Evolutionary conservation across 345 rosid species (phyloP), one percentile per base, ranked within the genome.

Genomic region (Brassica rapa): DNA sequence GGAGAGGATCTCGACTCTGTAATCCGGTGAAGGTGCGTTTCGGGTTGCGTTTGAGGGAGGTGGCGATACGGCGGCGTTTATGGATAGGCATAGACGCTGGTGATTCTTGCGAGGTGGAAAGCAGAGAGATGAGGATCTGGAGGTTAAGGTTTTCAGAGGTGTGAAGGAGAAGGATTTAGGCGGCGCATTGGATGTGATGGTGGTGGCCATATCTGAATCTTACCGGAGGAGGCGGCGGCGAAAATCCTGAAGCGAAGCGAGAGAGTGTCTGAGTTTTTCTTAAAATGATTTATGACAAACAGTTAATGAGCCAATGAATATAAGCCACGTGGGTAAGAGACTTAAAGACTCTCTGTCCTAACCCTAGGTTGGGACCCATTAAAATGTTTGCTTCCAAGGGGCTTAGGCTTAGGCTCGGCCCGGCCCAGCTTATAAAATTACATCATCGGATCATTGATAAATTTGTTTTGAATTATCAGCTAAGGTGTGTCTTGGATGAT

Each of bases 1-100:
- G 1, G 97, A 93, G 62, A 95, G 84, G 39, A 93, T 85, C 75
- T 86, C 89, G 41, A 95, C 96, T 46, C 98, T 90, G 82, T 77
- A 82, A 66, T 85, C 83, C 67, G 64, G 43, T 21, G 80, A 68
- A 25, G 65, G 66, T n/a, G 68, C 67, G 35, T 53, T 77, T 46
- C 0, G 0, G 71, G 70, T 41, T 16, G 6, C n/a, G 72, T n/a
- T 14, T 35, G 62, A 37, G 24, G 82, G 66, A 9, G 77, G 80
- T 64, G 77, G 4, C 4, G 85, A 71, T 0, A 76, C 41, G 56
- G 85, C 60, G 27, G 85, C 82, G 59, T 68, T 74, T 25, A 27
- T 27, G 30, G 30, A 27, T 27, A 27, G 30, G 30, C 30, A 85
- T 16, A 73, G 32, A n/a, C 56, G 82, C 35, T 37, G 57, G 37